A percentile compares a stretch with the other conserved stretches of the same genome.
Evolutionary conservation across 768 basidiomycete species (phyloP).

Genomic region (Wakefieldia striispora): DNA sequence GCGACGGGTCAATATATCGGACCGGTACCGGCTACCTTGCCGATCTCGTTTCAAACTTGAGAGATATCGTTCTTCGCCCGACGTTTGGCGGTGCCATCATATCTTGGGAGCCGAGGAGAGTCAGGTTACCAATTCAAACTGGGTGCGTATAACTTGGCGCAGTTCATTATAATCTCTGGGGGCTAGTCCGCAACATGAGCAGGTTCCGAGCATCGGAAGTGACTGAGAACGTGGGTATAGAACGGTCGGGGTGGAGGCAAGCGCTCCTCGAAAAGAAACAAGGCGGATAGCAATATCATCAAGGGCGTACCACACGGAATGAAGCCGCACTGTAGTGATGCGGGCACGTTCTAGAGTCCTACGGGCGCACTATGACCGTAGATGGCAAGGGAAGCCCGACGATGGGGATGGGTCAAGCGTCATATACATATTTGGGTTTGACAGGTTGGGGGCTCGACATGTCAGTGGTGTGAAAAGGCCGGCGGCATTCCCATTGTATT

Average conservation of each 20-base stretch:
- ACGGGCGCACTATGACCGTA: conserved; percentile 4
- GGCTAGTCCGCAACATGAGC: too few species aligned
- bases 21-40: too few species aligned
- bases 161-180: too few species aligned
- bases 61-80: too few species aligned
- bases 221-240: neutral
- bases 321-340: too few species aligned
- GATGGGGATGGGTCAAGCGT: neutral
- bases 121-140: too few species aligned
- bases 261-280: neutral
- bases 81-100: too few species aligned
- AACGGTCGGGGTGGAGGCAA: conserved; percentile 1
- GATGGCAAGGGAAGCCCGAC: neutral
- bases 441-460: neutral
- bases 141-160: too few species aligned
- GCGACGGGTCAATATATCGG: too few species aligned
- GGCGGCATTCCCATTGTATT: neutral
- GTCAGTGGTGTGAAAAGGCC: conserved; percentile 12
- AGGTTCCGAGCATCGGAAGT: neutral
- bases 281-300: neutral
- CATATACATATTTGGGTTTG: conserved; percentile 15
- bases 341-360: too few species aligned
- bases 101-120: too few species aligned
- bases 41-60: too few species aligned
- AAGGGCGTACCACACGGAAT: neutral